Base-by-base conservation (phyloP, 1,284 basidiomycete species). In the Chiua sp. region DNA sequence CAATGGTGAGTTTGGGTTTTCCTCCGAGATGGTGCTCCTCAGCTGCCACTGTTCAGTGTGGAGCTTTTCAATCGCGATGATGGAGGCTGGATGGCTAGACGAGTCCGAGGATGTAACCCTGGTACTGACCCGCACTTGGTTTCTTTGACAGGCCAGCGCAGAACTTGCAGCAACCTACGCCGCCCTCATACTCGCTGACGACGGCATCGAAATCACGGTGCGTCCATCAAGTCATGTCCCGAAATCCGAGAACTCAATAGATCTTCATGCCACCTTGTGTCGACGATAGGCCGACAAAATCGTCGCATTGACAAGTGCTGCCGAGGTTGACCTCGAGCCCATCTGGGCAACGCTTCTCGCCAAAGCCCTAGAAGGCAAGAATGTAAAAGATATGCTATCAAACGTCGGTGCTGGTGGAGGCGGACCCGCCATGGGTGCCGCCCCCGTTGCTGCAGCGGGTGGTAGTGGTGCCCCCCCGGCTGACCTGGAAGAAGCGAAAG, bases 341-440 rank as follows among this genome's bases (percentile, higher is more conserved):
- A 99, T 99, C 85, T 99, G 97, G 97, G 96, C 96, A 63, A 81
- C 90, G 52, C 91, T 99, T 71, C 91, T 99, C 74, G 92, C 97
- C 69, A 99, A 98, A 81, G 96, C 97, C 44, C 90, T 99, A 57
- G 96, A 98, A 82, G 96, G 96, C 72, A 98, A 98, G 87, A 89
- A 98, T 80, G 86, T 98, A 74, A 98, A 96, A 82, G 95, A 97
- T 56, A 84, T 99, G 66, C 86, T 98, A 63, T 93, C 92, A 67
- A 96, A 94, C 82, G 91, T 97, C 66, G 92, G 94, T 71, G 82
- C 90, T 55, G 91, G 92, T 68, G 92, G 92, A 72, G 94, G 85
- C 69, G 91, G 87, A 70, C 89, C 91, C 61, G 88, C 88, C 53
- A 86, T 87, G 60, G 88, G 83, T 66, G 85, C 75, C 64, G 82